phyloP scores from a whole-genome alignment of 208 protist genomes.

The Leishmania martiniquensis region DNA sequence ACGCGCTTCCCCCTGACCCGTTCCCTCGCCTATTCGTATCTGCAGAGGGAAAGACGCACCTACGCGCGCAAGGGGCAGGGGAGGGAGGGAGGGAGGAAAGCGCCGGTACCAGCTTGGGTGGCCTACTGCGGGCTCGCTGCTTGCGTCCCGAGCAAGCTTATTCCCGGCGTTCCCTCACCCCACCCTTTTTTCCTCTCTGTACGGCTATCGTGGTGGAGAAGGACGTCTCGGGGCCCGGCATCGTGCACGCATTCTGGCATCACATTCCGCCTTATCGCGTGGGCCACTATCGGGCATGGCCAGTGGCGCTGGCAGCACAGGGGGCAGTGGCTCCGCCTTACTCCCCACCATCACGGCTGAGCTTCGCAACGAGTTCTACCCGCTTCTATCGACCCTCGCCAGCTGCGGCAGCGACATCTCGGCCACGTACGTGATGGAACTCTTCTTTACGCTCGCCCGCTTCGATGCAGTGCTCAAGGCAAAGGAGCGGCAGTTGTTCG shows the following conservation, averaged over 20 bases:
- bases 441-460: slow-evolving; percentile 69
- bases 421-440: slow-evolving; percentile 74
- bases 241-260: background rate
- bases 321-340: slow-evolving; percentile 23
- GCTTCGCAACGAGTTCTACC: slow-evolving; percentile 68
- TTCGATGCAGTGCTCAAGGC: slow-evolving; percentile 68
- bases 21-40: background rate
- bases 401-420: slow-evolving; percentile 33
- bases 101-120: background rate
- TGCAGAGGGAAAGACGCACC: background rate
- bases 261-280: background rate
- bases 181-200: background rate
- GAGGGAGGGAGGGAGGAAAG: background rate
- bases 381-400: slow-evolving; percentile 60
- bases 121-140: background rate
- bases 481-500: slow-evolving; percentile 72
- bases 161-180: background rate
- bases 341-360: slow-evolving; percentile 54
- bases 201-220: no score
- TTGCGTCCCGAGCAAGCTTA: background rate
- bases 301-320: slow-evolving; percentile 12
- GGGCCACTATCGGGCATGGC: background rate
- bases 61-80: background rate
- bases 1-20: background rate
- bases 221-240: background rate